These are phyloP conservation scores for Irpex sp. DNA, from an alignment of 1,284 basidiomycete species.

Conservation along the genomic window DNA sequence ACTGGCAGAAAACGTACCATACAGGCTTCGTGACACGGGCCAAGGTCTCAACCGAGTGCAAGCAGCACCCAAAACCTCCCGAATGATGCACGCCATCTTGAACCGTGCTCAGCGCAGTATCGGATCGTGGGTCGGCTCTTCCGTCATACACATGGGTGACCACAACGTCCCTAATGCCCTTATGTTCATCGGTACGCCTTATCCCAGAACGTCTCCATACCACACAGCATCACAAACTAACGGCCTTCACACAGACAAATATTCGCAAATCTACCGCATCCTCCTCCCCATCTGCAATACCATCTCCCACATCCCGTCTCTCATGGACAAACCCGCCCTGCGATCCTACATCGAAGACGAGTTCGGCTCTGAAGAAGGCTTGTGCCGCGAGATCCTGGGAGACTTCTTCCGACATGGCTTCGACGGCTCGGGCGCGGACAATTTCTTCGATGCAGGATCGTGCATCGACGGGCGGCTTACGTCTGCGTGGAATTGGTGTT, in stretches of 20 bases:
- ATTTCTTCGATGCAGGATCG: constrained; percentile 68
- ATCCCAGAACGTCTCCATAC: no score
- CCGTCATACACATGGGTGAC: constrained; percentile 61
- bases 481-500: constrained; percentile 87
- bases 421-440: constrained; percentile 79
- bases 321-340: constrained; percentile 65
- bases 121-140: constrained; percentile 72
- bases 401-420: constrained; percentile 85
- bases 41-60: constrained; percentile 84
- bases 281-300: constrained; percentile 79
- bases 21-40: constrained; percentile 78
- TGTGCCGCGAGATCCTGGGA: constrained; percentile 62
- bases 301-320: constrained; percentile 60
- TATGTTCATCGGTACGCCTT: constrained; percentile 61
- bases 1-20: constrained; percentile 65
- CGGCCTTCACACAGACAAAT: constrained; percentile 58
- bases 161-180: constrained; percentile 86
- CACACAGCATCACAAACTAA: not conserved
- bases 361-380: constrained; percentile 69
- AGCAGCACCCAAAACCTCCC: constrained; percentile 76
- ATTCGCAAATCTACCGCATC: constrained; percentile 84
- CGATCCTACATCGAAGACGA: constrained; percentile 76
- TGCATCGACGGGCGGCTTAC: constrained; percentile 67
- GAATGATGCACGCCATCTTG: constrained; percentile 81
- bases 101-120: constrained; percentile 76